phyloP scores from a whole-genome alignment of 2,329 filamentous ascomycete species.

The Hypoxylon sp. region DNA sequence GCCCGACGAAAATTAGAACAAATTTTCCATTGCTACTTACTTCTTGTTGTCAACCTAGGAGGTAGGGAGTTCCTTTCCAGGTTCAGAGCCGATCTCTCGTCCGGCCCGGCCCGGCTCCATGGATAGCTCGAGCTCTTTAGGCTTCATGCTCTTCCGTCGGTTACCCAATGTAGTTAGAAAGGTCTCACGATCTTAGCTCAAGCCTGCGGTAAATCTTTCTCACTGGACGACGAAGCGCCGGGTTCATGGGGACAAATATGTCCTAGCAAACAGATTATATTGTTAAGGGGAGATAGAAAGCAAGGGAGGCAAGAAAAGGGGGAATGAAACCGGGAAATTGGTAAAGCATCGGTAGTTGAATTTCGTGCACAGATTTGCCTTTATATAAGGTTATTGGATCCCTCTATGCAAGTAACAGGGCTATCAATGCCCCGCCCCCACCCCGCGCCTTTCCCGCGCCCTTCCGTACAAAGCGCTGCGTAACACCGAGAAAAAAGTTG shows the following conservation, averaged over 20 bases:
- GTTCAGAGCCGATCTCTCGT: background rate
- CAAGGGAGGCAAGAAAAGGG: background rate
- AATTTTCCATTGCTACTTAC: background rate
- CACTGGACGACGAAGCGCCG: background rate
- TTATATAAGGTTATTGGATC: background rate
- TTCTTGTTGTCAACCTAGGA: background rate
- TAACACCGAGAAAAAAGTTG: constrained; percentile 34
- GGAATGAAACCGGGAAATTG: background rate
- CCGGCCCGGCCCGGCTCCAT: too few species aligned
- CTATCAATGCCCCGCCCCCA: background rate
- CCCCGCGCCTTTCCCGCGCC: constrained; percentile 23
- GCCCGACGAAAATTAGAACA: background rate
- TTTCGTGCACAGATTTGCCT: background rate
- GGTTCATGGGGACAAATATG: background rate
- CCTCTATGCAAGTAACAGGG: constrained; percentile 10
- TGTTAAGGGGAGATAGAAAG: too few species aligned
- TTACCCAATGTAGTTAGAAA: background rate
- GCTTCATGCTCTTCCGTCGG: background rate
- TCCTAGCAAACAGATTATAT: background rate
- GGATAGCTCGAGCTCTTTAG: background rate
- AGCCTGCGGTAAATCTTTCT: too few species aligned
- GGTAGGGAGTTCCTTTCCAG: background rate
- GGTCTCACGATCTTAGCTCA: too few species aligned
- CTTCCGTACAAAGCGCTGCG: constrained; percentile 25
- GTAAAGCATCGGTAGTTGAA: background rate